These are phyloP conservation scores for Lecanosticta acicola DNA, from an alignment of 2,329 filamentous ascomycete genomes.

Conservation along the genomic window DNA sequence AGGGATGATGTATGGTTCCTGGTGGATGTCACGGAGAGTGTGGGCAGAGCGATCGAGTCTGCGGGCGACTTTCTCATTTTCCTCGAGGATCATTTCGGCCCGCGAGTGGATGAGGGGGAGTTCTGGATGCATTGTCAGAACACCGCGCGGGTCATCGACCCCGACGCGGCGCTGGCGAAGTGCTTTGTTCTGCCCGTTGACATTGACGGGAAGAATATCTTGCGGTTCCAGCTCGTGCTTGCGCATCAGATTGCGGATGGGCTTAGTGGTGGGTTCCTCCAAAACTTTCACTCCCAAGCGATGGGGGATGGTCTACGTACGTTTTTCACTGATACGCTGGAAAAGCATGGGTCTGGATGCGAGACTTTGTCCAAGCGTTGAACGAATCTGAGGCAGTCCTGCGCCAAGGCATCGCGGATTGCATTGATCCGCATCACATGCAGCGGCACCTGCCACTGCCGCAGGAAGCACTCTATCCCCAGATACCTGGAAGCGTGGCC, in stretches of 20 bases:
- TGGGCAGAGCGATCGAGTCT: constrained; percentile 29
- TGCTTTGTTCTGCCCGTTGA: constrained; percentile 36
- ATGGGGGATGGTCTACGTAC: no score
- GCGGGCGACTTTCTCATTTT: constrained; percentile 34
- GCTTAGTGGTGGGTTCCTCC: constrained; percentile 21
- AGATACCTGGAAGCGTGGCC: constrained; percentile 34
- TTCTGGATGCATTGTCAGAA: constrained; percentile 42
- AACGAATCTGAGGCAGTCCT: constrained; percentile 29
- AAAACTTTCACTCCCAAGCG: background rate
- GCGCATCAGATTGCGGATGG: constrained; percentile 45
- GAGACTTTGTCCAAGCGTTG: constrained; percentile 37
- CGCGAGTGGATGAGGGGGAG: constrained; percentile 30
- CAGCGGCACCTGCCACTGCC: constrained; percentile 35
- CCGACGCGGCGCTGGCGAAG: constrained; percentile 34
- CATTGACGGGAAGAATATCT: constrained; percentile 24
- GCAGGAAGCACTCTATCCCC: constrained; percentile 45
- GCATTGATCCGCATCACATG: constrained; percentile 23
- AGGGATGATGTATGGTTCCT: constrained; percentile 30
- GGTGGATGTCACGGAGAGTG: constrained; percentile 29
- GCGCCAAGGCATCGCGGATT: constrained; percentile 16
- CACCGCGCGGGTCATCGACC: constrained; percentile 36
- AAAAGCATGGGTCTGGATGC: constrained; percentile 40
- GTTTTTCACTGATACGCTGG: no score
- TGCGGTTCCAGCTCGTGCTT: constrained; percentile 38
- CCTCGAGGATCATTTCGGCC: constrained; percentile 35